phyloP scores from a whole-genome alignment of 116 monocot species.

The Zostera marina region DNA sequence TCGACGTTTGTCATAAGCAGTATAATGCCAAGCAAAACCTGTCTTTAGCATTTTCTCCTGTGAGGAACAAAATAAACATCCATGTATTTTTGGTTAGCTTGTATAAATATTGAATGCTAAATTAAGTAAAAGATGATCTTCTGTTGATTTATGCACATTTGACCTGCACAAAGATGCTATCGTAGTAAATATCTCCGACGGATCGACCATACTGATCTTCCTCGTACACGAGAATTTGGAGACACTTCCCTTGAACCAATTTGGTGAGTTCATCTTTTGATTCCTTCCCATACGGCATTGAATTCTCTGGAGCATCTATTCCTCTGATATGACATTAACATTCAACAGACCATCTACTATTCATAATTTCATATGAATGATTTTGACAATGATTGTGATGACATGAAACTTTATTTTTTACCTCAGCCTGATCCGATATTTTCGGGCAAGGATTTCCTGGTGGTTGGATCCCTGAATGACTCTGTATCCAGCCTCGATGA shows the following conservation, averaged over 20 bases:
- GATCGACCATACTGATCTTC: constrained; percentile 55
- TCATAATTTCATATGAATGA: no score
- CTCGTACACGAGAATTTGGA: constrained; percentile 35
- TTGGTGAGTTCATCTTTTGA: constrained; percentile 60
- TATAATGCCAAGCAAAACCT: constrained; percentile 85
- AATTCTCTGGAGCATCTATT: constrained; percentile 80
- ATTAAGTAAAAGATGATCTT: no score
- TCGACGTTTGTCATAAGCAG: constrained; percentile 58
- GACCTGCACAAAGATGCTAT: constrained; percentile 64
- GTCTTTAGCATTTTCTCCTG: constrained; percentile 78
- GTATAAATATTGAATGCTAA: no score
- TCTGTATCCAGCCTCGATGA: constrained; percentile 64
- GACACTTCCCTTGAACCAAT: constrained; percentile 52
- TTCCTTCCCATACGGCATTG: constrained; percentile 85
- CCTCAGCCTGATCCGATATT: constrained; percentile 86
- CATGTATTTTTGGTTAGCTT: no score
- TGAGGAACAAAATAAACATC: background rate
- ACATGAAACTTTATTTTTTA: constrained; percentile 3
- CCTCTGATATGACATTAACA: constrained; percentile 45
- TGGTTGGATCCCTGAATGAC: constrained; percentile 31
- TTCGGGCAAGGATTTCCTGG: constrained; percentile 42
- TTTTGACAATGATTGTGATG: no score
- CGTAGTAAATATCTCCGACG: constrained; percentile 74
- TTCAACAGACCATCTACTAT: no score
- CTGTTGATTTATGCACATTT: no score